A percentile compares a stretch with the other conserved stretches of the same genome.
These are phyloP conservation scores for Aspergillus vadensis DNA, from an alignment of 2,329 filamentous ascomycete genomes.

Conservation along the genomic window DNA sequence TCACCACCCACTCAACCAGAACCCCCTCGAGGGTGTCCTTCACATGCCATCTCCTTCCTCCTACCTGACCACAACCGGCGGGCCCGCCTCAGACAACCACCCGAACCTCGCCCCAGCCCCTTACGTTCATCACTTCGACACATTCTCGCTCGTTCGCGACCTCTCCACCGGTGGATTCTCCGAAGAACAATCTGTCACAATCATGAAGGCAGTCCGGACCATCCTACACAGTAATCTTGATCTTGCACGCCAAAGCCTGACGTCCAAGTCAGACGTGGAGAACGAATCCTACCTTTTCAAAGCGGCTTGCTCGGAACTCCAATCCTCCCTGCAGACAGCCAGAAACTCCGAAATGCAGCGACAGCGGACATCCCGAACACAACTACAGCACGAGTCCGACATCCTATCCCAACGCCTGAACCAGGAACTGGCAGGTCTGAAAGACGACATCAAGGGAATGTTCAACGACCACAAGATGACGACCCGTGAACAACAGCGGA, in stretches of 20 bases:
- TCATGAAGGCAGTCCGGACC: slow-evolving; percentile 88
- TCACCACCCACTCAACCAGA: slow-evolving; percentile 16
- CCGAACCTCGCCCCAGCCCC: slow-evolving; percentile 69
- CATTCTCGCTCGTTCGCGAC: slow-evolving; percentile 81
- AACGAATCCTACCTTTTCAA: slow-evolving; percentile 94
- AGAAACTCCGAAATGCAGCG: slow-evolving; percentile 76
- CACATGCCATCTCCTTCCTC: slow-evolving; percentile 45
- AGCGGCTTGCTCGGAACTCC: slow-evolving; percentile 88
- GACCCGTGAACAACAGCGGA: slow-evolving; percentile 82
- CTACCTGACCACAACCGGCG: slow-evolving; percentile 32
- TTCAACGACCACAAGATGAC: slow-evolving; percentile 96
- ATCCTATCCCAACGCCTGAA: slow-evolving; percentile 81
- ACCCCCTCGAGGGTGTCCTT: slow-evolving; percentile 44
- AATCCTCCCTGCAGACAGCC: slow-evolving; percentile 80
- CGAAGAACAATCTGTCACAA: slow-evolving; percentile 71
- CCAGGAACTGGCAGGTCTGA: slow-evolving; percentile 78
- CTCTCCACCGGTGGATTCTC: slow-evolving; percentile 73
- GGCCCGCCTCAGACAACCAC: slow-evolving; percentile 47
- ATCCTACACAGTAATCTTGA: slow-evolving; percentile 78
- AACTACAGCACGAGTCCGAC: slow-evolving; percentile 93
- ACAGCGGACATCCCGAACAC: slow-evolving; percentile 77
- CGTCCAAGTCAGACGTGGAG: slow-evolving; percentile 89
- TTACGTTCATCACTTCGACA: slow-evolving; percentile 96
- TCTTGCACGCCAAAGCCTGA: slow-evolving; percentile 74
- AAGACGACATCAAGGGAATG: slow-evolving; percentile 90